Evolutionary conservation across 805 yeast genomes (phyloP).

Genomic region (Metschnikowia reukaufii): DNA sequence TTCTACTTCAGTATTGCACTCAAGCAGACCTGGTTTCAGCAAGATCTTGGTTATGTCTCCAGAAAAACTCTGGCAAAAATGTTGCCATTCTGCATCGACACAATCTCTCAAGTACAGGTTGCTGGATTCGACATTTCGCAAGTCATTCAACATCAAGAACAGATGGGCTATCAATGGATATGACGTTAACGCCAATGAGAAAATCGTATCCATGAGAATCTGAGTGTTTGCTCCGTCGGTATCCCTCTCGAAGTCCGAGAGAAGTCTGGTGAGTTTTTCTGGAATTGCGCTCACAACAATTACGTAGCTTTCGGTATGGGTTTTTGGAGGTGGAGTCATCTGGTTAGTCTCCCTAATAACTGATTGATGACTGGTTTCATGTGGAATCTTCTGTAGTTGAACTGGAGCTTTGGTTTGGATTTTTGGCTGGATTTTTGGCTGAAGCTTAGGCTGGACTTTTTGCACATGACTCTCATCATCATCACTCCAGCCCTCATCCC

Average conservation of each 20-base stretch:
- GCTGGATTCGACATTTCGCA: conserved; percentile 24
- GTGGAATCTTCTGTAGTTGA: too few species aligned
- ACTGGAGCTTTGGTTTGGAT: neutral
- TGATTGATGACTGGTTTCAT: neutral
- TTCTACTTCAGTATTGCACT: conserved; percentile 14
- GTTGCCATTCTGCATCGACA: conserved; percentile 24
- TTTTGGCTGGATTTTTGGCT: neutral
- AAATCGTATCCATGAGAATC: conserved; percentile 28
- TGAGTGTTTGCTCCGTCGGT: conserved; percentile 21
- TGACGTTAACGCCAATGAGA: conserved; percentile 31
- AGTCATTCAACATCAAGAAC: conserved; percentile 38
- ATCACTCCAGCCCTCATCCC: conserved; percentile 20
- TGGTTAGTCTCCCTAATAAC: neutral
- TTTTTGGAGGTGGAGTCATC: neutral
- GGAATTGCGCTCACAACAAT: conserved; percentile 20
- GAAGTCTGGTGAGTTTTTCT: conserved; percentile 21
- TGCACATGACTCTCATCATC: conserved; percentile 8
- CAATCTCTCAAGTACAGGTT: conserved; percentile 17
- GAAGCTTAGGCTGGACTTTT: neutral
- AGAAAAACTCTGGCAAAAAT: conserved; percentile 20
- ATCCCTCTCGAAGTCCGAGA: conserved; percentile 24
- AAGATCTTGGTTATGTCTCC: conserved; percentile 21
- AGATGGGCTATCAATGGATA: conserved; percentile 36
- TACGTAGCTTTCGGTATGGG: neutral
- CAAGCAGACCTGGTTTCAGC: conserved; percentile 17